Percentiles rank a stretch among this genome's conserved stretches.
Evolutionary conservation across 1,139 yeast genomes (phyloP).

Genomic region (Saccharomyces hybrid): DNA sequence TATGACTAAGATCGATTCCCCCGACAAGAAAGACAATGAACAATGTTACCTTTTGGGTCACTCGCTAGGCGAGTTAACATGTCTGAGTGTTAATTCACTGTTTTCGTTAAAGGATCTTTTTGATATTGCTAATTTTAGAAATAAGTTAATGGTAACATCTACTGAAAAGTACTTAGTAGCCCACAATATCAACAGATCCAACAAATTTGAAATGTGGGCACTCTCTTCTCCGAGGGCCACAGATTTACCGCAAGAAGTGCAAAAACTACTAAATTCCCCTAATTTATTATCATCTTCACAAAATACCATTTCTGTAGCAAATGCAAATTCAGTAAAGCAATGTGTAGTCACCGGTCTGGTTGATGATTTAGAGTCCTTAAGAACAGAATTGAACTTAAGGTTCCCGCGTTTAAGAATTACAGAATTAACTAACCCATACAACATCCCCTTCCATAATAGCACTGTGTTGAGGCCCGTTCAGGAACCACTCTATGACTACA

Average conservation of each 20-base stretch:
- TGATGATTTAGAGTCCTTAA: conserved; percentile 22
- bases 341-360: conserved; percentile 30
- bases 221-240: conserved; percentile 24
- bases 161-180: conserved; percentile 23
- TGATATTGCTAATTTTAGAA: conserved; percentile 28
- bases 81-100: conserved; percentile 35
- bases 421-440: conserved; percentile 26
- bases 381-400: conserved; percentile 18
- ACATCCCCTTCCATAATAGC: conserved; percentile 30
- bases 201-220: conserved; percentile 30
- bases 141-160: conserved; percentile 28
- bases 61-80: conserved; percentile 51
- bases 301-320: conserved; percentile 24
- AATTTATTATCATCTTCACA: conserved; percentile 8
- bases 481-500: conserved; percentile 29
- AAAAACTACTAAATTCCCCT: conserved; percentile 14
- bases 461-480: conserved; percentile 26
- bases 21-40: conserved; percentile 3
- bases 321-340: conserved; percentile 28
- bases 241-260: conserved; percentile 23
- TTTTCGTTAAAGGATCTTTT: conserved; percentile 32
- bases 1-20: background rate
- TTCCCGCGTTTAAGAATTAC: conserved; percentile 24
- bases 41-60: conserved; percentile 39
- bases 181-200: conserved; percentile 20